Base-by-base conservation (phyloP, 495 filamentous ascomycete genomes). In the Cenococcum geophilum region DNA sequence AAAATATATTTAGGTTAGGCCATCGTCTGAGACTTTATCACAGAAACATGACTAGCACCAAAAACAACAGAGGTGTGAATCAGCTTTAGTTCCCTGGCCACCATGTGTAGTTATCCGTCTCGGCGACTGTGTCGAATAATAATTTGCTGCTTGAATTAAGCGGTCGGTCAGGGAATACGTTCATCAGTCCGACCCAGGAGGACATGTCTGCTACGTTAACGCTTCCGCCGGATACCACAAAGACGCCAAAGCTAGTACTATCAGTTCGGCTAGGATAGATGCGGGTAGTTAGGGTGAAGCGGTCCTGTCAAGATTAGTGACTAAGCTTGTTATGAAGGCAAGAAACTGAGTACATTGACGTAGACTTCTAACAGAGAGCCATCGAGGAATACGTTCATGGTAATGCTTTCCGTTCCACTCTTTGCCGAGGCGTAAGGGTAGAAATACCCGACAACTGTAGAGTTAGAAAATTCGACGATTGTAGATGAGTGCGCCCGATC, bases 21-120 rank as follows among this genome's bases (percentile, higher is more conserved):
- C 6, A 32, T 32, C 6, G 27, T 32, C 6, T 32, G 2, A 32
- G 3, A 32, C 27, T 32, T 6, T 32, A 32, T 6, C 6, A 32
- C 27, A 32, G 6, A 32, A 32, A 3, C 2, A 32, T 32, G 3
- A 32, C 6, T 6, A 32, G 27, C 27, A 32, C 27, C 6, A 32
- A 32, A 3, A 32, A 32, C 2, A 6, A 32, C 2, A 32, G 3
- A 32, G 6, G 27, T 6, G 6, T 32, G 6, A 32, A 32, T 3
- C 6, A 6, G 0, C 34, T 22, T 56, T 25, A 74, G 43, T 73
- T 70, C 6, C 72, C 72, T 12, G 64, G 0, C 71, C 72, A 75
- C 71, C 73, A 75, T 4, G 67, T 72, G 57, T 74, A 74, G 58
- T 75, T 73, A 45, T 70, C 60, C 37, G 73, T 75, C 59, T 74